phyloP scores from a whole-genome alignment of 2,329 filamentous ascomycete species.

The Teratosphaeria epicoccoides region DNA sequence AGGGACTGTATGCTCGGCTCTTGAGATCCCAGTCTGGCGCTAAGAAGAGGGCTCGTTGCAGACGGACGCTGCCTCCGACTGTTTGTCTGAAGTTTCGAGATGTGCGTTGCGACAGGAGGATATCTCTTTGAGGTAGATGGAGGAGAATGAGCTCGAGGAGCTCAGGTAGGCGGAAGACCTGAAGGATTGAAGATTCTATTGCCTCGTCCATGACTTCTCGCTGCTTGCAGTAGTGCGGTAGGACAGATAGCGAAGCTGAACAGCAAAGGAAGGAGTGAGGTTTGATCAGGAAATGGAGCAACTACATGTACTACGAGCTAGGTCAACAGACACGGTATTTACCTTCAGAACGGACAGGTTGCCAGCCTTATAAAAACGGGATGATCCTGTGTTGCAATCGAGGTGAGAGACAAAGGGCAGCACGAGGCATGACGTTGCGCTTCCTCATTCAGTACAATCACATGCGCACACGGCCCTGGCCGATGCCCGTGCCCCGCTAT shows the following conservation, averaged over 20 bases:
- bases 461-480: not conserved
- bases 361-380: not conserved
- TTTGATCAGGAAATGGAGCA: not conserved
- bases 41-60: conserved; percentile 27
- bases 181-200: not conserved
- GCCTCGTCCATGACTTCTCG: not conserved
- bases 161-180: conserved; percentile 28
- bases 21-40: conserved; percentile 24
- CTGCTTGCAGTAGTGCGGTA: not conserved
- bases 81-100: conserved; percentile 19
- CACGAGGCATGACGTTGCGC: not conserved
- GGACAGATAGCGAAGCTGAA: not conserved
- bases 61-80: conserved; percentile 16
- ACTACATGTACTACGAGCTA: too few relatives aligned
- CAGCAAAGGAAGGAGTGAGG: not conserved
- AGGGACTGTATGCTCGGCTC: conserved; percentile 15
- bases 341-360: not conserved
- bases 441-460: not conserved
- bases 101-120: conserved; percentile 26
- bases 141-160: conserved; percentile 29
- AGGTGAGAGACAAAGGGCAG: not conserved
- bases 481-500: not conserved
- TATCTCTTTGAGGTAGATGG: conserved; percentile 21
- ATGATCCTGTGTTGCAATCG: not conserved
- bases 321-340: not conserved